Conservation (phyloP, 1,284 basidiomycete genomes). For the Anthracocystis panici-leucophaei region DNA sequence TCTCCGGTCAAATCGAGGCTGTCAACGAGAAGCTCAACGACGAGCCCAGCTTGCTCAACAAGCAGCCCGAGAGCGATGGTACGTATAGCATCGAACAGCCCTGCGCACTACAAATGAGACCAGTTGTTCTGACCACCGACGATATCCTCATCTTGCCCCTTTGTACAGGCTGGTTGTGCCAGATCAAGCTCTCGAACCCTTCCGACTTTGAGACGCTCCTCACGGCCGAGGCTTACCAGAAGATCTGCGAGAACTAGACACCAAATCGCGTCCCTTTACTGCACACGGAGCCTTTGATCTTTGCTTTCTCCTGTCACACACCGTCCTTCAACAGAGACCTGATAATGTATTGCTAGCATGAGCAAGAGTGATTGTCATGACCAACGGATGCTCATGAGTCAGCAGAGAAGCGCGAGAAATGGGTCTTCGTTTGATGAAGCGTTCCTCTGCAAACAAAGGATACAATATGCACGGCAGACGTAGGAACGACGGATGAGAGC, state of each 20-base stretch:
- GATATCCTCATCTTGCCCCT: not conserved
- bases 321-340: constrained; percentile 35
- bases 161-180: constrained; percentile 89
- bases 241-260: constrained; percentile 52
- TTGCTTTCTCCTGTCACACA: constrained; percentile 6
- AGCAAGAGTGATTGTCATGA: not conserved
- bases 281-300: not conserved
- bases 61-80: constrained; percentile 88
- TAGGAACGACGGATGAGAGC: constrained; percentile 9
- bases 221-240: constrained; percentile 81
- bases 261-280: not conserved
- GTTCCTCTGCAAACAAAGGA: not conserved
- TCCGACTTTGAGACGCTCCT: constrained; percentile 81
- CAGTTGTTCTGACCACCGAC: not conserved
- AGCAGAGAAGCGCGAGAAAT: too few species aligned
- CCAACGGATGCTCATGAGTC: not conserved
- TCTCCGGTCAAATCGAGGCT: constrained; percentile 84
- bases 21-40: constrained; percentile 81
- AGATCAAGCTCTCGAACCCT: constrained; percentile 84
- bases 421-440: not conserved
- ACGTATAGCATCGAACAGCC: constrained; percentile 55
- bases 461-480: constrained; percentile 11
- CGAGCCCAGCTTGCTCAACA: constrained; percentile 87
- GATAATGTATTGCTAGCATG: not conserved
- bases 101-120: not conserved